These are phyloP conservation scores for Pholiota microspora DNA, from an alignment of 768 basidiomycete genomes.

Conservation along the genomic window DNA sequence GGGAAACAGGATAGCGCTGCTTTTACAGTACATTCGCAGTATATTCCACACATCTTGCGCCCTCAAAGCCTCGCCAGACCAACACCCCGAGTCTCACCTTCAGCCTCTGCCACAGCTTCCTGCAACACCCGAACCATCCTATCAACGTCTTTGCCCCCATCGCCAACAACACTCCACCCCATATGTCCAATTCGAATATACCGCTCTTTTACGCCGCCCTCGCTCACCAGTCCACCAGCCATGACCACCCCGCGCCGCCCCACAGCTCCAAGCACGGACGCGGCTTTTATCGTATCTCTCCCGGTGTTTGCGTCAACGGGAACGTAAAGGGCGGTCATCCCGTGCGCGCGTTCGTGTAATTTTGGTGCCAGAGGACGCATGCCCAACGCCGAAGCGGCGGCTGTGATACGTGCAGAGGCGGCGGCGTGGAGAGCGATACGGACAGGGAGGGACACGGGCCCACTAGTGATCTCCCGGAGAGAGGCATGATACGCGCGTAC, in stretches of 20 bases:
- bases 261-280: slow-evolving; percentile 69
- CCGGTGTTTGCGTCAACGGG: slow-evolving; percentile 37
- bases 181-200: slow-evolving; percentile 83
- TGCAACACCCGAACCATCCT: slow-evolving; percentile 53
- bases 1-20: no score
- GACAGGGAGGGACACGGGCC: slow-evolving; percentile 58
- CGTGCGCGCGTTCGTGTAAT: slow-evolving; percentile 65
- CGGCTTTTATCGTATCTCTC: slow-evolving; percentile 36
- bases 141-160: slow-evolving; percentile 66
- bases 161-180: slow-evolving; percentile 73
- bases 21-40: no score
- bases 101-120: slow-evolving; percentile 18
- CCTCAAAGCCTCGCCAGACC: slow-evolving; percentile 4
- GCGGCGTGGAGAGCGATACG: slow-evolving; percentile 70
- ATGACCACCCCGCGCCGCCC: slow-evolving; percentile 67
- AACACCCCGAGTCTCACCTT: neutral
- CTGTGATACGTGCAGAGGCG: slow-evolving; percentile 62
- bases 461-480: slow-evolving; percentile 61
- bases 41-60: no score
- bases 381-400: slow-evolving; percentile 59
- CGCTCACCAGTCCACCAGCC: slow-evolving; percentile 72
- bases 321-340: slow-evolving; percentile 85
- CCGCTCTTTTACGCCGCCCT: slow-evolving; percentile 67
- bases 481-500: slow-evolving; percentile 83
- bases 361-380: slow-evolving; percentile 62